Evolutionary conservation across 2,329 filamentous ascomycete species (phyloP), one percentile per base, ranked within the genome.

Genomic region (Endoconidiophora polonica): DNA sequence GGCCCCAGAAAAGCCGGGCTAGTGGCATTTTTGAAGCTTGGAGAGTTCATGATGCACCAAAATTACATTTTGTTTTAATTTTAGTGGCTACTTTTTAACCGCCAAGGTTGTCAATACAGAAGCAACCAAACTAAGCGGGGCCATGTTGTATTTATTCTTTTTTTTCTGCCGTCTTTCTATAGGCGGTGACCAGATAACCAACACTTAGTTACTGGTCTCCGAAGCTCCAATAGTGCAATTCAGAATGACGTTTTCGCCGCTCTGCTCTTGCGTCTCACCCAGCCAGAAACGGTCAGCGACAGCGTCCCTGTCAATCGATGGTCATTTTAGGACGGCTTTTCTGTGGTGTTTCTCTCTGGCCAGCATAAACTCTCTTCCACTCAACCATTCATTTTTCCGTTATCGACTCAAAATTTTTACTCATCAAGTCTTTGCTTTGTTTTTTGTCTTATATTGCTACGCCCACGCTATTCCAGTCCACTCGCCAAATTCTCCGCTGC

Each of bases 331-430:
- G 29, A 33, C 29, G 2, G 12, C 29, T 33, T 33, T 33, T 12
- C 2, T 12, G 3, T 12, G 5, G 29, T 33, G 20, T 41, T 41
- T 41, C 38, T 33, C 12, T 12, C 29, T 12, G 7, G 20, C 23
- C 7, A 44, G 42, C 42, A 24, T 44, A 44, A 44, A 44, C 42
- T 44, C 42, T 44, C 42, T 44, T 44, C 42, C 42, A 26, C 7
- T 22, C 14, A 26, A 5, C 16, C 20, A 22, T 42, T 42, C 29
- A 33, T 33, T 33, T 33, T 33, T 33, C 29, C 26, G 12, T 2
- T 10, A 12, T 33, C 29, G 9, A 33, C 29, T 33, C 29, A 3
- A 12, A 29, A 29, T 29, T 29, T 29, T 5, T 29, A 33, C 7
- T 33, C 9, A 33, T 33, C 7, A 33, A 33, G 2, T 7, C 29